phyloP scores from a whole-genome alignment of 1,139 yeast species.

The Geotrichum citri-aurantii region DNA sequence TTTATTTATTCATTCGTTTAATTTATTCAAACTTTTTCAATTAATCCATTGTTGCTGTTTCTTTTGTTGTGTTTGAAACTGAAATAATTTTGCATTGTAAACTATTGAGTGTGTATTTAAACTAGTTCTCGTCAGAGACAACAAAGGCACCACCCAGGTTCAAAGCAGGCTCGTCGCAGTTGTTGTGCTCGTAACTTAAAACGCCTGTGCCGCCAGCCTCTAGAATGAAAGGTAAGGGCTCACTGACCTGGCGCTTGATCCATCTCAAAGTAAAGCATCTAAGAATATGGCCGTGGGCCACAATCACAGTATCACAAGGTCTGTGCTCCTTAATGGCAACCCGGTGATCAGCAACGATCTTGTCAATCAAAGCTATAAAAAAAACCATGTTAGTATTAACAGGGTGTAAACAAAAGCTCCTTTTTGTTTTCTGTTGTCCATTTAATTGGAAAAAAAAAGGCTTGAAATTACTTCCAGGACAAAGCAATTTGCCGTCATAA shows the following conservation, averaged over 20 bases:
- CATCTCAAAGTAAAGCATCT: slow-evolving; percentile 87
- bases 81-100: neutral
- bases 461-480: neutral
- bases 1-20: neutral
- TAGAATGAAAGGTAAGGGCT: slow-evolving; percentile 67
- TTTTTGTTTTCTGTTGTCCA: neutral
- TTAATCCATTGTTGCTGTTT: neutral
- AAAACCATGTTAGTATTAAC: neutral
- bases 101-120: neutral
- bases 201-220: slow-evolving; percentile 97
- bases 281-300: slow-evolving; percentile 90
- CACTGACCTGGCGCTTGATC: slow-evolving; percentile 55
- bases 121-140: neutral
- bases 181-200: slow-evolving; percentile 80
- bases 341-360: slow-evolving; percentile 57
- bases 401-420: neutral
- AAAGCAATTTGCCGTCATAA: neutral
- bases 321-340: slow-evolving; percentile 49
- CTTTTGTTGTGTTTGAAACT: neutral
- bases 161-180: slow-evolving; percentile 79
- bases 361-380: slow-evolving; percentile 44
- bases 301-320: slow-evolving; percentile 68
- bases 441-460: no score
- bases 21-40: neutral
- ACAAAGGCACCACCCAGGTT: slow-evolving; percentile 59